Evolutionary conservation across 306 rosid genomes (phyloP), one percentile per base, ranked within the genome.

Genomic region (Prunus campanulata): DNA sequence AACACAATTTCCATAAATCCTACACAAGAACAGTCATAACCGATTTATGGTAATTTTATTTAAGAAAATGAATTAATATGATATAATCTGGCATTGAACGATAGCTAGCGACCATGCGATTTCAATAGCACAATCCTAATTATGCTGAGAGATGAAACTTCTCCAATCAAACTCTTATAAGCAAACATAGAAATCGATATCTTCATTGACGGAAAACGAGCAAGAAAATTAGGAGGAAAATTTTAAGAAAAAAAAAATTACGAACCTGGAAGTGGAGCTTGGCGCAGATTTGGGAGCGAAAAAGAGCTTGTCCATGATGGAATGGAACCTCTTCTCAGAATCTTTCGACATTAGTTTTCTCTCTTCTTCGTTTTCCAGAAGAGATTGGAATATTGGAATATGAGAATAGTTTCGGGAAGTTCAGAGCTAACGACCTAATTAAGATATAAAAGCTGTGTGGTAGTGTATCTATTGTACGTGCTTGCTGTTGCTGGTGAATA

Each of bases 271-370:
- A 68, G 88, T 11, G 76, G 80, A 76, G 57, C 27, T 66, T 2
- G 90, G 83, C 8, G 70, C 10, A 49, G 91, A 75, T 81, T 86
- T 88, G 67, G 95, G 84, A 72, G 93, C 74, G 71, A 84, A 88
- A 63, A 86, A 92, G 62, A 95, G 96, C 87, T 84, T 95, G 86
- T 92, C 91, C 97, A 95, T 91, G 76, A 92, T 81, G 55, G 96
- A 78, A 80, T 83, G 88, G 75, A 95, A 84, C 77, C 90, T 87
- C 83, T 88, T 91, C 89, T 91, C 97, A 2, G 97, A 88, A 83
- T 92, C 96, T 59, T 90, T 77, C 11, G 83, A 78, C 97, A 95
- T 95, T 11, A 71, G 20, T 55, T n/a, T 35, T 16, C 35, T 24
- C 32, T 39, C 30, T 20, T 39, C 30, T 32, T 5, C 6, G 15